Evolutionary conservation across 192 early-diverging fungal genomes (phyloP).

Genomic region (Borealophlyctis nickersoniae): DNA sequence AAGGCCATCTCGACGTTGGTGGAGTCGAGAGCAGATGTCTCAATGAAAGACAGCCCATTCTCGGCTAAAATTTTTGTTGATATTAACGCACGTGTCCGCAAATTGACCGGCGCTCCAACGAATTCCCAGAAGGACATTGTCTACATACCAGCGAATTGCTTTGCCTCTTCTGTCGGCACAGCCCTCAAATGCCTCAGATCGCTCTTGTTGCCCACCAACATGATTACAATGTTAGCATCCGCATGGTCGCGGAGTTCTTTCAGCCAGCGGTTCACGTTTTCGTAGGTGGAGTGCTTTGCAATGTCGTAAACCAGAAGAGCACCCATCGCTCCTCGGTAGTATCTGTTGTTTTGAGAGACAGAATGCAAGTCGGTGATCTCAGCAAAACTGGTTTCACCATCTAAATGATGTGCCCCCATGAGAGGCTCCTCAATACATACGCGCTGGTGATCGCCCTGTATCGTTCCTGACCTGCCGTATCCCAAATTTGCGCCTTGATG

Average conservation of each 20-base stretch:
- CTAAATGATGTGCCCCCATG: no score
- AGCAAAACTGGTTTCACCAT: no score
- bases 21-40: conserved; percentile 95
- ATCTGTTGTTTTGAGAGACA: no score
- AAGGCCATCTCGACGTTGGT: conserved; percentile 96
- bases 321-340: conserved; percentile 96
- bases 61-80: no score
- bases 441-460: conserved; percentile 55
- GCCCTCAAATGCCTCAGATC: conserved; percentile 86
- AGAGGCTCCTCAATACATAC: no score
- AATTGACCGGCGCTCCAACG: no score
- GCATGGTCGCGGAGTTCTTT: conserved; percentile 98
- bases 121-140: no score
- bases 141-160: conserved; percentile 83
- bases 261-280: conserved; percentile 95
- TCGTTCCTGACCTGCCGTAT: conserved; percentile 85
- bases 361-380: no score
- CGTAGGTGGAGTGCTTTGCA: conserved; percentile 92
- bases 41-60: conserved; percentile 94
- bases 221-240: conserved; percentile 98
- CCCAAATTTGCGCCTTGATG: conserved; percentile 99
- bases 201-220: conserved; percentile 98
- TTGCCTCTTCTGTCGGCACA: conserved; percentile 96
- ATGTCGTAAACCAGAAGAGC: conserved; percentile 98
- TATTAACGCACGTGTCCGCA: no score